phyloP scores from a whole-genome alignment of 2,329 filamentous ascomycete species.

The Neonectria punicea region DNA sequence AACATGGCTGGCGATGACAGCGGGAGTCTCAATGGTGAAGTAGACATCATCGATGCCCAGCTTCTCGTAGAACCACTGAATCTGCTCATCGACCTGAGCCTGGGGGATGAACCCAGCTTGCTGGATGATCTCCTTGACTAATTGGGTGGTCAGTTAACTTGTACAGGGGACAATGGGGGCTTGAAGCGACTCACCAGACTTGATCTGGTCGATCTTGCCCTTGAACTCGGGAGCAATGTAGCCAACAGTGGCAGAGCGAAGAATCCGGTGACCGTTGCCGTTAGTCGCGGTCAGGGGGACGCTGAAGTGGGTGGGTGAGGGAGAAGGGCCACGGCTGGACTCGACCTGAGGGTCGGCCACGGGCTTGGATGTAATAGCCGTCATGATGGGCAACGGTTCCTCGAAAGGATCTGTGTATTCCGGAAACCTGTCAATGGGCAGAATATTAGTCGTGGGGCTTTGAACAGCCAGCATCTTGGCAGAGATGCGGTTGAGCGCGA shows the following conservation, averaged over 20 bases:
- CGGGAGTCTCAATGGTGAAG: constrained; percentile 88
- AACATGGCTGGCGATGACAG: constrained; percentile 92
- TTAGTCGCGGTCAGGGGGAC: constrained; percentile 66
- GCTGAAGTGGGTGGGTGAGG: constrained; percentile 87
- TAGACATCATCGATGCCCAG: constrained; percentile 99
- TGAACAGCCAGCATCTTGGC: constrained; percentile 51
- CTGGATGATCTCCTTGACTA: constrained; percentile 83
- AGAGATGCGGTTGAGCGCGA: constrained; percentile 25
- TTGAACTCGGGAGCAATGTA: constrained; percentile 96
- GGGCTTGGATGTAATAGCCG: constrained; percentile 52
- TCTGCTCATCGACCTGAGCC: constrained; percentile 84
- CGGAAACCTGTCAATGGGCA: constrained; percentile 55
- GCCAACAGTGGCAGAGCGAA: constrained; percentile 90
- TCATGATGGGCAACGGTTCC: constrained; percentile 46
- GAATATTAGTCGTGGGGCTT: constrained; percentile 54
- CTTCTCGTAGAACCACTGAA: constrained; percentile 97
- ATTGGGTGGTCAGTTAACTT: constrained; percentile 20
- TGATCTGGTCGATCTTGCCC: constrained; percentile 92
- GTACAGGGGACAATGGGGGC: not conserved
- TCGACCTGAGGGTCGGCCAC: constrained; percentile 54
- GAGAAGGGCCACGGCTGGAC: constrained; percentile 76
- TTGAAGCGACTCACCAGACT: constrained; percentile 67
- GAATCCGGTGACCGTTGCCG: constrained; percentile 74
- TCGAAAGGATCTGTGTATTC: constrained; percentile 56
- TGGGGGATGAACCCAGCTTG: constrained; percentile 87